Conservation (phyloP, 192 early-diverging fungal genomes). For the Coemansia sp. region DNA sequence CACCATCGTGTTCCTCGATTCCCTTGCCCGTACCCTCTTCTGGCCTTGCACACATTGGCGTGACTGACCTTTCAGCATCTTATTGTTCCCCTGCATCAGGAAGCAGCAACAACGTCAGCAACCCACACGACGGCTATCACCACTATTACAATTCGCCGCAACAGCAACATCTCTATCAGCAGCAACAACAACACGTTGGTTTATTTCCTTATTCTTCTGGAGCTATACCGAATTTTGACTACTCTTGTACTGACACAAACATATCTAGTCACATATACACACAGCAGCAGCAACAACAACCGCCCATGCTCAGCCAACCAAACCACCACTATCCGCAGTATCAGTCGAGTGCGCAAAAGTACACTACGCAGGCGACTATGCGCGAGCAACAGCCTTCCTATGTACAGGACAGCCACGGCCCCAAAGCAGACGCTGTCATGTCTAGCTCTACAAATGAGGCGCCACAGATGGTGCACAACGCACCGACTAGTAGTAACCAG, state of each 20-base stretch:
- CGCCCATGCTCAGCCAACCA: conserved; percentile 16
- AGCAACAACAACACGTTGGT: not conserved
- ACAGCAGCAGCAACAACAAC: conserved; percentile 9
- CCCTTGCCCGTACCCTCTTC: conserved; percentile 12
- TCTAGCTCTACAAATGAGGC: not conserved
- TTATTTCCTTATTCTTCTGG: not conserved
- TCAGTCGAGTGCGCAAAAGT: conserved; percentile 9
- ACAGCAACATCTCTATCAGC: not conserved
- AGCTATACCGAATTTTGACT: not conserved
- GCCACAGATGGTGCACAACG: conserved; percentile 4
- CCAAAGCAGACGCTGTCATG: conserved; percentile 1
- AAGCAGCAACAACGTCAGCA: not conserved
- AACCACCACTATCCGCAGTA: conserved; percentile 13
- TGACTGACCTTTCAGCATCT: not conserved
- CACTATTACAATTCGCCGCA: conserved; percentile 12
- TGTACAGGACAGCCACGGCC: not conserved
- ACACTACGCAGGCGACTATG: conserved; percentile 1
- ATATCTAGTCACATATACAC: not conserved
- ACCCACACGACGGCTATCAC: not conserved
- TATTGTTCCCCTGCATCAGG: not conserved
- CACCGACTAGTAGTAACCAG: not conserved
- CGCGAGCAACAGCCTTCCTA: conserved; percentile 5
- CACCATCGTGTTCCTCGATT: conserved; percentile 8
- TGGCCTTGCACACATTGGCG: not conserved
- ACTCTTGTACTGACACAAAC: not conserved